Percentiles rank a stretch among this genome's conserved stretches.
These are phyloP conservation scores for Eimeria necatrix DNA, from an alignment of 169 alveolate species.

Conservation along the genomic window DNA sequence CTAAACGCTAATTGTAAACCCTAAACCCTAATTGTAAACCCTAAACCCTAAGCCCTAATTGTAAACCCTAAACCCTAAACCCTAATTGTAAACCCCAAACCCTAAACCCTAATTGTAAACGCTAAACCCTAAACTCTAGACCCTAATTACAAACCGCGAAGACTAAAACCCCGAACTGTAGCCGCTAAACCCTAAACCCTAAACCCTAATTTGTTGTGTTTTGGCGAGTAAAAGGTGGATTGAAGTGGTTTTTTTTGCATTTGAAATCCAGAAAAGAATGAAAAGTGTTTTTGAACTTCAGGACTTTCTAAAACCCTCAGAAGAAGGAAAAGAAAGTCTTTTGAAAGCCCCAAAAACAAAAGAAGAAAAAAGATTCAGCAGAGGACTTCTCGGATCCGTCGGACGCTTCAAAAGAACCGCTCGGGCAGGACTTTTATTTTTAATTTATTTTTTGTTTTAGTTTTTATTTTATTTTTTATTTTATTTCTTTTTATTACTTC, in stretches of 20 bases:
- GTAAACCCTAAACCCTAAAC: not conserved
- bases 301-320: not conserved
- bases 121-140: not conserved
- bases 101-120: constrained; percentile 14
- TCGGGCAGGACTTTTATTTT: not conserved
- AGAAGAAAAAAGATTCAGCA: constrained; percentile 24
- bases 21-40: not conserved
- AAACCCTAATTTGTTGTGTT: not conserved
- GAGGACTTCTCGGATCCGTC: constrained; percentile 4
- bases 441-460: not conserved
- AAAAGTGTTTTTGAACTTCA: too few relatives aligned
- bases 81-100: not conserved
- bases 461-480: too few relatives aligned
- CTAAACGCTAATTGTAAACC: constrained; percentile 4
- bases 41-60: too few relatives aligned
- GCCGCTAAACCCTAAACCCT: constrained; percentile 21
- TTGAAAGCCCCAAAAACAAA: not conserved
- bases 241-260: too few relatives aligned
- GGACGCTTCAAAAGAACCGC: not conserved
- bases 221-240: too few relatives aligned
- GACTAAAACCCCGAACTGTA: not conserved
- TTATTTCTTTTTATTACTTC: too few relatives aligned
- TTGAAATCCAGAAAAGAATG: too few relatives aligned
- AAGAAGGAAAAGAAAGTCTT: not conserved
- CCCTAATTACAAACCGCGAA: not conserved